Conservation (phyloP, 805 yeast genomes). For the Phaffomyces opuntiae region DNA sequence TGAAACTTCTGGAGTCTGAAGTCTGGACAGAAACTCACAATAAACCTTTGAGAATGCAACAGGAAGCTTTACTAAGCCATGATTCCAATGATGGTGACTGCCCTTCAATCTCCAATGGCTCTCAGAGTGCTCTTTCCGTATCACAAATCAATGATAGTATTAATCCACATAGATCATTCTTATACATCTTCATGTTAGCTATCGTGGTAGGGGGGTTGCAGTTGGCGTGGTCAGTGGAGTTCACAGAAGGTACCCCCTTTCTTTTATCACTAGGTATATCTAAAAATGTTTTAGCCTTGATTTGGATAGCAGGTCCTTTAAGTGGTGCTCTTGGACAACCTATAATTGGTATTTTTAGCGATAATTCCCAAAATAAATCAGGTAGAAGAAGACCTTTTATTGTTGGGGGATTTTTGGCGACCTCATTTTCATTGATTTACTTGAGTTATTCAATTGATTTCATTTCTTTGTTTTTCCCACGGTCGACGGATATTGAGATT, state of each 20-base stretch:
- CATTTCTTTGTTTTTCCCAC: slow-evolving; percentile 26
- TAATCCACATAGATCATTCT: slow-evolving; percentile 38
- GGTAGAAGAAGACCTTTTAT: slow-evolving; percentile 57
- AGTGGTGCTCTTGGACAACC: slow-evolving; percentile 63
- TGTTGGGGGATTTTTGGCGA: slow-evolving; percentile 45
- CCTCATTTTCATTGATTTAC: slow-evolving; percentile 36
- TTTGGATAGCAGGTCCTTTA: slow-evolving; percentile 64
- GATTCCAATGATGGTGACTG: too few relatives aligned
- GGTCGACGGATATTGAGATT: slow-evolving; percentile 13
- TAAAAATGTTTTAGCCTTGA: slow-evolving; percentile 45
- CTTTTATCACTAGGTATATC: slow-evolving; percentile 56
- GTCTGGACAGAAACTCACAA: too few relatives aligned
- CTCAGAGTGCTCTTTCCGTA: slow-evolving; percentile 6
- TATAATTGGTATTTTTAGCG: slow-evolving; percentile 51
- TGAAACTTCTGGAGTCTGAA: too few relatives aligned
- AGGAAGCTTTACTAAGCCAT: too few relatives aligned
- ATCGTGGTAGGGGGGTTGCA: slow-evolving; percentile 51
- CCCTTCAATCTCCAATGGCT: too few relatives aligned
- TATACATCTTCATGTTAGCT: slow-evolving; percentile 39
- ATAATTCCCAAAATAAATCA: slow-evolving; percentile 34
- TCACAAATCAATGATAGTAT: slow-evolving; percentile 24
- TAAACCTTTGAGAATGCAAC: too few relatives aligned
- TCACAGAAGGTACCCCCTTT: slow-evolving; percentile 57
- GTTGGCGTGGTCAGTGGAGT: slow-evolving; percentile 60
- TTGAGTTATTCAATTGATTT: slow-evolving; percentile 41